Percentiles rank a stretch among this genome's conserved stretches.
These are phyloP conservation scores for Zostera marina DNA, from an alignment of 116 monocot species.

Conservation along the genomic window DNA sequence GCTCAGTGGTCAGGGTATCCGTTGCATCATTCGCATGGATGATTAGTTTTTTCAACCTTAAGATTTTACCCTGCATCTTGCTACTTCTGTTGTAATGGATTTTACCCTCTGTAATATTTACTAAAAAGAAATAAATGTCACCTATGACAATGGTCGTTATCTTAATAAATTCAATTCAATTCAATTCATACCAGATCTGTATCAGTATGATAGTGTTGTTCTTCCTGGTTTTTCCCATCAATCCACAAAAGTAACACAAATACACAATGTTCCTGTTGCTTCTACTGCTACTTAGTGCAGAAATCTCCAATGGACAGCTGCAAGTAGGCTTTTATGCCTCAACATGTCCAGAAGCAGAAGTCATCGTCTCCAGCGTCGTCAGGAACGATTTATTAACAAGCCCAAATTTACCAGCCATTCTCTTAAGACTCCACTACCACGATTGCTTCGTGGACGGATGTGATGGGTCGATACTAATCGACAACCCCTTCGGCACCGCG, in stretches of 20 bases:
- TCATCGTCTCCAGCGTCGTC: conserved; percentile 17
- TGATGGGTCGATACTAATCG: conserved; percentile 16
- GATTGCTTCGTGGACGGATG: conserved; percentile 48
- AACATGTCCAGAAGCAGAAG: conserved; percentile 19
- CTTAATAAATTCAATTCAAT: too few relatives aligned
- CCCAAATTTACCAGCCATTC: conserved; percentile 19
- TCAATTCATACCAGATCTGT: too few relatives aligned
- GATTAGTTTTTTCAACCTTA: neutral
- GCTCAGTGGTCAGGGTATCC: conserved; percentile 23
- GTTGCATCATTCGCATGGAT: conserved; percentile 33
- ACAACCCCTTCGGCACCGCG: neutral
- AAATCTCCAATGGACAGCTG: conserved; percentile 5
- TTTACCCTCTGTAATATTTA: neutral
- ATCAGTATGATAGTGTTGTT: too few relatives aligned
- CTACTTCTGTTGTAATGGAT: neutral
- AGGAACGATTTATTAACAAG: neutral
- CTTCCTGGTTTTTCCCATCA: neutral
- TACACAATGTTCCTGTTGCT: neutral
- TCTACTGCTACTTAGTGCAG: neutral
- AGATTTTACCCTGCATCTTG: neutral
- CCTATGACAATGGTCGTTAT: too few relatives aligned
- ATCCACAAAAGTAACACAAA: too few relatives aligned
- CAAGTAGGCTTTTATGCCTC: conserved; percentile 12
- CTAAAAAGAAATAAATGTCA: too few relatives aligned
- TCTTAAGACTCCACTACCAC: conserved; percentile 47